Conservation (phyloP, 2,329 filamentous ascomycete genomes). For the Aspergillus bombycis region DNA sequence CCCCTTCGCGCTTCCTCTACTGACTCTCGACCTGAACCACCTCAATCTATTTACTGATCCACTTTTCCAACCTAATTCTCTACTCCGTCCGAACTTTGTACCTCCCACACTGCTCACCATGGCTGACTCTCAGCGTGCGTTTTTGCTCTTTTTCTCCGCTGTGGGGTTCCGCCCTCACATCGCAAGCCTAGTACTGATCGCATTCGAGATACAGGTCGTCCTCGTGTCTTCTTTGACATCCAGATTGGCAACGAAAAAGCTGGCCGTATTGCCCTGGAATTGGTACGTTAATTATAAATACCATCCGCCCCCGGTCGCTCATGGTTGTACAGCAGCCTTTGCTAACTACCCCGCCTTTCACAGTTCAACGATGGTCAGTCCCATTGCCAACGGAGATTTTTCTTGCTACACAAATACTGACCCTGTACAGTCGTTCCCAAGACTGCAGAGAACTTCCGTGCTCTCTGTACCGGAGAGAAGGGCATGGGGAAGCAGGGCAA, state of each 20-base stretch:
- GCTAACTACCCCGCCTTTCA: constrained; percentile 20
- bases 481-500: constrained; percentile 79
- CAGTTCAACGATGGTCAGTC: constrained; percentile 53
- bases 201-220: constrained; percentile 54
- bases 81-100: neutral
- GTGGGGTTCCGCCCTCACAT: constrained; percentile 25
- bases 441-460: constrained; percentile 95
- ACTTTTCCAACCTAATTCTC: constrained; percentile 3
- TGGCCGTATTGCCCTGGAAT: constrained; percentile 84
- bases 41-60: neutral
- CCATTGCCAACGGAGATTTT: neutral
- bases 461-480: constrained; percentile 93
- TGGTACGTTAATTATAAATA: constrained; percentile 55
- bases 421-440: constrained; percentile 76
- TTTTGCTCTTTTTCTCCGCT: constrained; percentile 16
- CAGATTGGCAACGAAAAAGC: constrained; percentile 72
- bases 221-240: constrained; percentile 92
- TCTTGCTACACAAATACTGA: constrained; percentile 39
- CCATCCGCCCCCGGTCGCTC: neutral
- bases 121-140: constrained; percentile 42
- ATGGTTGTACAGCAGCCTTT: neutral
- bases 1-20: constrained; percentile 5
- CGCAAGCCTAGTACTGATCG: constrained; percentile 16
- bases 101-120: constrained; percentile 26
- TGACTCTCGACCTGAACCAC: neutral